Conservation (phyloP, 106 monocot species). For the Apostasia shenzhenica region DNA sequence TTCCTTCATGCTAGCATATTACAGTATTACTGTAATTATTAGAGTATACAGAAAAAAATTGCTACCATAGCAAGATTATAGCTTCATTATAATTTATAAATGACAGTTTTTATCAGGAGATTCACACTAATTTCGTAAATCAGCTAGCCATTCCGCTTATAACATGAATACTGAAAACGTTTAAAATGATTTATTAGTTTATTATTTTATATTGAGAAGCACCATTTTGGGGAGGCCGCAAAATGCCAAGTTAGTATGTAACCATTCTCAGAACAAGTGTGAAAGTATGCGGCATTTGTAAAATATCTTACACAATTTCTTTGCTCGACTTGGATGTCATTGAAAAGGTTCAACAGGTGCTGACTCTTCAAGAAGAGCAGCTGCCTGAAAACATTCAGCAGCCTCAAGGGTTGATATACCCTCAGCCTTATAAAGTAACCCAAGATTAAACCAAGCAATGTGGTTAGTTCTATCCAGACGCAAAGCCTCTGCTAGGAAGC, state of each 20-base stretch:
- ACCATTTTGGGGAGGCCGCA: neutral
- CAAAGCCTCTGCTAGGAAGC: constrained; percentile 77
- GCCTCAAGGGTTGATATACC: constrained; percentile 45
- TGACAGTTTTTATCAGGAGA: too few relatives aligned
- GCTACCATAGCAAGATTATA: too few relatives aligned
- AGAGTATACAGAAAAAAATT: too few relatives aligned
- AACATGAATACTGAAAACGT: too few relatives aligned
- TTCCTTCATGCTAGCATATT: too few relatives aligned
- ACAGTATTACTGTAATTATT: too few relatives aligned
- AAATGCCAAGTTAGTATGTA: neutral
- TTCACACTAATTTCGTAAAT: too few relatives aligned
- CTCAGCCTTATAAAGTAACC: constrained; percentile 49
- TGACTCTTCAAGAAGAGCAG: constrained; percentile 77
- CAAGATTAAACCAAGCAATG: constrained; percentile 78
- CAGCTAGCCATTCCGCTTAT: too few relatives aligned
- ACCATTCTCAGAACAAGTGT: neutral
- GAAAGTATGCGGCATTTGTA: constrained; percentile 12
- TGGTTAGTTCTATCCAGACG: constrained; percentile 69
- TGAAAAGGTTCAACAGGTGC: constrained; percentile 87
- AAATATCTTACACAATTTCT: constrained; percentile 31
- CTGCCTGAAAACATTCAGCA: constrained; percentile 87
- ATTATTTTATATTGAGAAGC: neutral
- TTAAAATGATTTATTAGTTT: neutral
- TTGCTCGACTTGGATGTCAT: constrained; percentile 20
- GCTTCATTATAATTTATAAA: too few relatives aligned